Conservation (phyloP, 345 rosid species). For the Camelina neglecta region DNA sequence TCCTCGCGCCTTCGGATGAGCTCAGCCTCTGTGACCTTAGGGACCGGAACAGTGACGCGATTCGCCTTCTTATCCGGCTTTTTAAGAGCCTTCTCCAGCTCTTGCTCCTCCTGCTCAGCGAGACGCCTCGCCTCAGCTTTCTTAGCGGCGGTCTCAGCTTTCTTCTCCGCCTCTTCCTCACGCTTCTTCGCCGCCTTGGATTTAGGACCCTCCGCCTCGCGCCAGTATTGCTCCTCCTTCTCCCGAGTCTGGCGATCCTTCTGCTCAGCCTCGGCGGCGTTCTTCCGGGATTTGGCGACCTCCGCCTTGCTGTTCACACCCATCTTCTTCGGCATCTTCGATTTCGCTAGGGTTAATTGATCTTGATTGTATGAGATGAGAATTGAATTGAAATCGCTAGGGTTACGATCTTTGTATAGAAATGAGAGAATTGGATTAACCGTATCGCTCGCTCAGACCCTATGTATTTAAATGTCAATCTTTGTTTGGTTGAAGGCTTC, state of each 20-base stretch:
- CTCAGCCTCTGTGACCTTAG: slow-evolving; percentile 90
- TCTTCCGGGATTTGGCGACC: slow-evolving; percentile 79
- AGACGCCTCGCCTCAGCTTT: slow-evolving; percentile 73
- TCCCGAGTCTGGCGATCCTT: slow-evolving; percentile 76
- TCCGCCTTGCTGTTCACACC: slow-evolving; percentile 95
- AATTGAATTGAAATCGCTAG: neutral
- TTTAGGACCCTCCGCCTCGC: slow-evolving; percentile 85
- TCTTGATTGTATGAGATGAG: slow-evolving; percentile 1
- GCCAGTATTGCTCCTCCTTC: slow-evolving; percentile 95
- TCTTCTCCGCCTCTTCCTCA: slow-evolving; percentile 90
- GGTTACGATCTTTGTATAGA: neutral
- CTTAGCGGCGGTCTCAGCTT: slow-evolving; percentile 72
- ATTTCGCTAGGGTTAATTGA: slow-evolving; percentile 30
- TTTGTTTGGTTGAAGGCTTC: neutral
- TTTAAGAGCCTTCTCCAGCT: slow-evolving; percentile 65
- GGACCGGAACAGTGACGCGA: slow-evolving; percentile 75
- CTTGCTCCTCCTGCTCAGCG: slow-evolving; percentile 86
- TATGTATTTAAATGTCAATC: too few relatives aligned
- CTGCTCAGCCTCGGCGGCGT: slow-evolving; percentile 71
- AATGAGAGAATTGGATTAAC: neutral
- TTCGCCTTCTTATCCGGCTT: slow-evolving; percentile 89
- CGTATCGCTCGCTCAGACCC: neutral
- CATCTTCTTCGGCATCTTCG: slow-evolving; percentile 95
- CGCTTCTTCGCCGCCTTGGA: slow-evolving; percentile 86
- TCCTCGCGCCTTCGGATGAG: slow-evolving; percentile 60